Base-by-base conservation (phyloP, 768 basidiomycete species). In the Termitomyces sp. region DNA sequence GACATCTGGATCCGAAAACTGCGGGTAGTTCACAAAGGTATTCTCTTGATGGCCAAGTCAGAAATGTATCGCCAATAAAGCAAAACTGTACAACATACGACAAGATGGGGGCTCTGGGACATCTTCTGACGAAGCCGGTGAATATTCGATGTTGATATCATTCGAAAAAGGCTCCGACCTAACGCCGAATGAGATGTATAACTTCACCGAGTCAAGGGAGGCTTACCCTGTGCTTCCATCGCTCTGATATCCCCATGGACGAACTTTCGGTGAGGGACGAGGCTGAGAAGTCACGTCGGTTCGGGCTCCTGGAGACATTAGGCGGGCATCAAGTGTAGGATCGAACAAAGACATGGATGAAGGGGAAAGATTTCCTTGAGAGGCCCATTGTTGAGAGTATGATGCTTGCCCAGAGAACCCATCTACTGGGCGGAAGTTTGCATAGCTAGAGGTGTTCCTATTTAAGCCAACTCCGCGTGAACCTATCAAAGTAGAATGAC, bases 161-260 rank as follows among this genome's bases (percentile, higher is more conserved):
- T 48, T 59, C 13, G 63, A 59, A 37, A 63, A 46, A 20, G 57
- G 44, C 30, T 65, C 59, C n/a, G 64, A 65, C 22, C 65, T 66
- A 26, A 42, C 5, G 43, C 7, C 32, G 26, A 51, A 37, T 46
- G 43, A 46, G 50, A 9, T 54, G 27, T 20, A 27, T 7, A 13
- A 22, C 14, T 9, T 33, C 30, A 33, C 30, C 20, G 33, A 48
- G 22, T 9, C 26, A 36, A 24, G 36, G n/a, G 5, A 26, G 10
- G 24, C 61, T 57, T 56, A 71, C 68, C 67, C 61, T 18, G 68
- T 64, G 37, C 68, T 69, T 34, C 64, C 64, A 24, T 67, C 66
- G 24, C 67, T 67, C 9, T 63, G 60, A 55, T 64, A 66, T 50
- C 61, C 60, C 64, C 63, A 64, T 43, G 67, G 57, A 42, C 62